These are phyloP conservation scores for Seiridium unicorne DNA, from an alignment of 2,329 filamentous ascomycete genomes.

Conservation along the genomic window DNA sequence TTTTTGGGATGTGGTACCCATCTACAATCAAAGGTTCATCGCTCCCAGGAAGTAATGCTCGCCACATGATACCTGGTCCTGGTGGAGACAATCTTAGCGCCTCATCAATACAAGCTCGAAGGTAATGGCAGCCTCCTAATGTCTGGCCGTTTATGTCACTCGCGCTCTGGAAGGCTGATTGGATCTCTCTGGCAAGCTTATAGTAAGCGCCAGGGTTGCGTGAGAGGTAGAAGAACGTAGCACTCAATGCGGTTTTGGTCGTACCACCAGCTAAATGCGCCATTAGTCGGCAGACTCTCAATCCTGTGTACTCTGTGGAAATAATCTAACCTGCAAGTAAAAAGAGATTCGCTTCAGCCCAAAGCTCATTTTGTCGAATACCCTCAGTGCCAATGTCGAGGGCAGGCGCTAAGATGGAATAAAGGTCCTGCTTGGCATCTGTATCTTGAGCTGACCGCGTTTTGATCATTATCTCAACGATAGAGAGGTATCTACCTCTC, in stretches of 20 bases:
- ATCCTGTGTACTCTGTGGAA: neutral
- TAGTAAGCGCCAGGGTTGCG: neutral
- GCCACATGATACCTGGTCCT: neutral
- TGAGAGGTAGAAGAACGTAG: neutral
- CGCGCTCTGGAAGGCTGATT: neutral
- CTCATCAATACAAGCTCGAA: neutral
- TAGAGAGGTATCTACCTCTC: neutral
- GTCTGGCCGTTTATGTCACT: neutral
- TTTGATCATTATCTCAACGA: conserved; percentile 10
- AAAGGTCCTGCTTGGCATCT: neutral
- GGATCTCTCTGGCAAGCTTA: neutral
- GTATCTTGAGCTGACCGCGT: neutral
- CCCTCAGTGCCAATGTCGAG: neutral
- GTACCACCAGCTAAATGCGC: neutral
- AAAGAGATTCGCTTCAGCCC: neutral
- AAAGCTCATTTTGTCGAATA: neutral
- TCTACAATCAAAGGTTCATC: neutral
- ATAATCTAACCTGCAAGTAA: neutral
- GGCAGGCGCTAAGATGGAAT: neutral
- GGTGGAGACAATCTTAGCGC: neutral
- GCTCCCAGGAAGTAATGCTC: neutral
- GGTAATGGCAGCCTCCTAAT: neutral
- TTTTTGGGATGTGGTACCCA: neutral
- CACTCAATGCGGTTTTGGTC: neutral
- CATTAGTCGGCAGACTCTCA: neutral